Evolutionary conservation across 306 rosid species (phyloP).

Genomic region (Fagus sylvatica): DNA sequence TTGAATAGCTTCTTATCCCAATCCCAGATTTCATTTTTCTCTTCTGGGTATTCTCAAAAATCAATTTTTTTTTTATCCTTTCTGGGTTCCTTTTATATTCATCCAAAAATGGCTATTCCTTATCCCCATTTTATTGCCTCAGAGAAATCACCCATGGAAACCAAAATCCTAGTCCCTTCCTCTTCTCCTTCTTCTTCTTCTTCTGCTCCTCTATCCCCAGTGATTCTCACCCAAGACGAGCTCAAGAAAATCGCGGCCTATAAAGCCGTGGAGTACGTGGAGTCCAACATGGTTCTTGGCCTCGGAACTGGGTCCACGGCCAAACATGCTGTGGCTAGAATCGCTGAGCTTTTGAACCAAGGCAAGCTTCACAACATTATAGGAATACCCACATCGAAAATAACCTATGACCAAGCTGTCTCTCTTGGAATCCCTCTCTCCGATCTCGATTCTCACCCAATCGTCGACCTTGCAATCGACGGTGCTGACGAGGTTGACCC

Average conservation of each 20-base stretch:
- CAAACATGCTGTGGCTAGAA: slow-evolving; percentile 74
- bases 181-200: slow-evolving; percentile 35
- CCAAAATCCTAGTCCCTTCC: slow-evolving; percentile 51
- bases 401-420: slow-evolving; percentile 71
- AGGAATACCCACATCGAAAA: slow-evolving; percentile 82
- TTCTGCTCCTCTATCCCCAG: slow-evolving; percentile 24
- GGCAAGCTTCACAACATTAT: slow-evolving; percentile 62
- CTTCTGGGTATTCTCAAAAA: no score
- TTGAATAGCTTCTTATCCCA: background rate
- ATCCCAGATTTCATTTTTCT: background rate
- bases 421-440: slow-evolving; percentile 72
- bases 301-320: slow-evolving; percentile 94
- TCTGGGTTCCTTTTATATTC: background rate
- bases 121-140: slow-evolving; percentile 53
- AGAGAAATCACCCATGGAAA: slow-evolving; percentile 59
- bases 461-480: slow-evolving; percentile 76
- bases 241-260: slow-evolving; percentile 88
- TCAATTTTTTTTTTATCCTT: background rate
- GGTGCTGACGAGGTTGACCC: slow-evolving; percentile 97
- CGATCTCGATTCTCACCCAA: slow-evolving; percentile 71
- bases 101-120: slow-evolving; percentile 49
- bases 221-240: slow-evolving; percentile 73
- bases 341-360: slow-evolving; percentile 70
- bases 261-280: slow-evolving; percentile 80
- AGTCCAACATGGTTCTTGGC: slow-evolving; percentile 88